These are phyloP conservation scores for Bolboschoenus planiculmis DNA, from an alignment of 176 grass and related monocot genomes.

Conservation along the genomic window DNA sequence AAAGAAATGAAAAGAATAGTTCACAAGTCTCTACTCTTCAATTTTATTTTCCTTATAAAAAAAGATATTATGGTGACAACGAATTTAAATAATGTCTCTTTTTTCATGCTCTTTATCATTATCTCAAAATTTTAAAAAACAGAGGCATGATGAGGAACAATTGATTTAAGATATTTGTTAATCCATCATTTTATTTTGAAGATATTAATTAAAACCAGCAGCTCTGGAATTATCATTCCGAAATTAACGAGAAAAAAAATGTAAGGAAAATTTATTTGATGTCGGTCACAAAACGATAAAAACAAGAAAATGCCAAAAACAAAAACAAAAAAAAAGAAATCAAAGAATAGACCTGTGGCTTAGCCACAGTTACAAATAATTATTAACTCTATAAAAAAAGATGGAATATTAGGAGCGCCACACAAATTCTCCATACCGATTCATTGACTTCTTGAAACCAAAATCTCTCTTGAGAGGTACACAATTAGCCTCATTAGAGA, in stretches of 20 bases:
- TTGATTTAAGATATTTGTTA: background rate
- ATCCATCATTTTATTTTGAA: background rate
- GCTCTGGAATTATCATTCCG: background rate
- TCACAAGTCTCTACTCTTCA: background rate
- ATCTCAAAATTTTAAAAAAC: background rate
- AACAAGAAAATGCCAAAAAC: background rate
- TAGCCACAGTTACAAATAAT: background rate
- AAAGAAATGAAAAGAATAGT: background rate
- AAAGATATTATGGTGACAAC: background rate
- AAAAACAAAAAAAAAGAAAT: background rate
- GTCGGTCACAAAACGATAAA: background rate
- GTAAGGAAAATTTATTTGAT: background rate
- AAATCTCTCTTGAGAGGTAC: background rate
- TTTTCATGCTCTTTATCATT: background rate
- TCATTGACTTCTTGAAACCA: background rate
- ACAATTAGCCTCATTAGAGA: background rate
- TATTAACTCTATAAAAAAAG: background rate
- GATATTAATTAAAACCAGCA: background rate
- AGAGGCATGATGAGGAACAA: background rate
- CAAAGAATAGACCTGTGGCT: background rate
- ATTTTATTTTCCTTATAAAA: background rate
- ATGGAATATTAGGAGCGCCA: background rate
- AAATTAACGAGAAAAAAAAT: background rate
- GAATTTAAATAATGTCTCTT: background rate
- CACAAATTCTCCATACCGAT: background rate